A percentile compares a stretch with the other conserved stretches of the same genome.
phyloP scores from a whole-genome alignment of 257 asterid genomes.

The Primulina tabacum region DNA sequence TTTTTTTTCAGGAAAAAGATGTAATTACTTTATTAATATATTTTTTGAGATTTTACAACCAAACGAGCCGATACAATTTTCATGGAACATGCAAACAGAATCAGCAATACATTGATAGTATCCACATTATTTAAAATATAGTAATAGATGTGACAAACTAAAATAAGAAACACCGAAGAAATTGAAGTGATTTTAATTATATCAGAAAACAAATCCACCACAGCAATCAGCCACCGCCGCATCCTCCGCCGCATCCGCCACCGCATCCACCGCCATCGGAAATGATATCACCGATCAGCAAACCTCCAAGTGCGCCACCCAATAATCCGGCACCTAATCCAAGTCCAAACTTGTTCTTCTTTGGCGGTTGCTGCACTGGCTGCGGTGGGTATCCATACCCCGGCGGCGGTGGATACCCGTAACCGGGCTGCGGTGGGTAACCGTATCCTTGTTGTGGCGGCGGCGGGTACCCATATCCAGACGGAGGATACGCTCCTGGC shows the following conservation, averaged over 20 bases:
- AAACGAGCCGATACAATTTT: too few relatives aligned
- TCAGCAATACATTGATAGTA: too few relatives aligned
- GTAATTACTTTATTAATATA: too few relatives aligned
- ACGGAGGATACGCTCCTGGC: constrained; percentile 1
- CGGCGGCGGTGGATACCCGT: constrained; percentile 38
- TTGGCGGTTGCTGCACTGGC: constrained; percentile 28
- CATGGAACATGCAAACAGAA: too few relatives aligned
- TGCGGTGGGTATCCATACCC: constrained; percentile 60
- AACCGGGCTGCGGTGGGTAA: constrained; percentile 29
- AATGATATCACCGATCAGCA: constrained; percentile 63
- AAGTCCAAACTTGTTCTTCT: constrained; percentile 55
- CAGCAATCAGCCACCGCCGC: constrained; percentile 26
- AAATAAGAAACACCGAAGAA: background rate
- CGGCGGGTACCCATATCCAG: constrained; percentile 26
- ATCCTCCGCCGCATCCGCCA: constrained; percentile 42
- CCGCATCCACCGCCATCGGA: constrained; percentile 56
- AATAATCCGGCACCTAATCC: constrained; percentile 82
- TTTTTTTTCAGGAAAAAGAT: too few relatives aligned
- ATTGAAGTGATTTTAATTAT: background rate
- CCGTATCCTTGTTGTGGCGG: constrained; percentile 32
- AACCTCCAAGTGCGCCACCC: constrained; percentile 80
- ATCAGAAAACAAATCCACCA: background rate
- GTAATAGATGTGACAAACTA: too few relatives aligned
- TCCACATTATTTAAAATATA: too few relatives aligned
- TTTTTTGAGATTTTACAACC: too few relatives aligned